phyloP scores from a whole-genome alignment of 768 basidiomycete genomes.

The Paxillus rubicundulus region DNA sequence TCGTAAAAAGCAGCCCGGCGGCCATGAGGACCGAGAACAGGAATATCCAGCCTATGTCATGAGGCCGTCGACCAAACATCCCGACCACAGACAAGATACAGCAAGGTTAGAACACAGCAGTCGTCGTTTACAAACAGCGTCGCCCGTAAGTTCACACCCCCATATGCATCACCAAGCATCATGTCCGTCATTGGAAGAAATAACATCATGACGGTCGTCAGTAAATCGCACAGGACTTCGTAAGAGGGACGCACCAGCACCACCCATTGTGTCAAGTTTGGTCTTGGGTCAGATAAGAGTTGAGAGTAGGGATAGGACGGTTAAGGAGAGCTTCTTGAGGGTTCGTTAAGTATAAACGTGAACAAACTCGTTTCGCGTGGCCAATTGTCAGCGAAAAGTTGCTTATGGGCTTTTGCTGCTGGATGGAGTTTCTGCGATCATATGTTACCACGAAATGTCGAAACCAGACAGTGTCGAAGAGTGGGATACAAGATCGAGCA shows the following conservation, averaged over 20 bases:
- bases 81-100: not conserved
- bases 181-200: too few species aligned
- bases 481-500: not conserved
- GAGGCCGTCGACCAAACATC: not conserved
- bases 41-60: constrained; percentile 85
- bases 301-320: not conserved
- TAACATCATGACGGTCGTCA: not conserved
- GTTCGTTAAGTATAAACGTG: not conserved
- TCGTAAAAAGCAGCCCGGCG: constrained; percentile 93
- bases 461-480: not conserved
- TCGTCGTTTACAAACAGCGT: not conserved
- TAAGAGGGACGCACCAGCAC: constrained; percentile 37
- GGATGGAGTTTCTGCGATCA: not conserved
- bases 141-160: not conserved
- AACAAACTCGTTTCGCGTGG: not conserved
- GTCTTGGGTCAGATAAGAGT: not conserved
- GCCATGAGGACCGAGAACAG: constrained; percentile 95
- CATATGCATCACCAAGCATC: not conserved
- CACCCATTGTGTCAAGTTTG: constrained; percentile 34
- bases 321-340: not conserved
- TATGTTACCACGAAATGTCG: not conserved
- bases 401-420: not conserved
- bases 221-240: not conserved
- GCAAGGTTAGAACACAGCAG: not conserved
- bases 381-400: not conserved